These are phyloP conservation scores for Nicotiana paniculata DNA, from an alignment of 257 asterid species.

Conservation along the genomic window DNA sequence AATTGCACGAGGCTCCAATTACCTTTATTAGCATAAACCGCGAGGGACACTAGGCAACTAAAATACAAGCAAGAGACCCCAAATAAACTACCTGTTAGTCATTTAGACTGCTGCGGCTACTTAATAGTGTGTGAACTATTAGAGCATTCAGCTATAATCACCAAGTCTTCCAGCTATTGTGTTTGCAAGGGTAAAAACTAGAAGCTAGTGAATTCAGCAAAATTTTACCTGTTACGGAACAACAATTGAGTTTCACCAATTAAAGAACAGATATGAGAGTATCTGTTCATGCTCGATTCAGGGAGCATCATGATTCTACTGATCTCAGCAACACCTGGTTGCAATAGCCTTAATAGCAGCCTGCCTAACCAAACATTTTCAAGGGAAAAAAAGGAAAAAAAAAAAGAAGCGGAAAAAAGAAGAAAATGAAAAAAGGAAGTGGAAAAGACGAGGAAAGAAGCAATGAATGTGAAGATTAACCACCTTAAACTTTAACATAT, in stretches of 20 bases:
- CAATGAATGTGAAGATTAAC: constrained; percentile 23
- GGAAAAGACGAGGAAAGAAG: not conserved
- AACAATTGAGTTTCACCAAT: constrained; percentile 43
- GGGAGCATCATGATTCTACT: constrained; percentile 26
- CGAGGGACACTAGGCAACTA: not conserved
- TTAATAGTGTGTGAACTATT: not conserved
- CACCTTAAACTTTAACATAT: constrained; percentile 16
- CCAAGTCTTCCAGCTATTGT: not conserved
- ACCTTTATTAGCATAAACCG: not conserved
- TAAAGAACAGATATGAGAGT: constrained; percentile 15
- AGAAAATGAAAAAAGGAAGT: not conserved
- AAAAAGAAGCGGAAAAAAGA: not conserved
- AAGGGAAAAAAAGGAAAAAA: constrained; percentile 12
- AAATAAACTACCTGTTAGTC: not conserved
- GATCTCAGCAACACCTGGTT: constrained; percentile 51
- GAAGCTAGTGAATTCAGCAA: constrained; percentile 20
- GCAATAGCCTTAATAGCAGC: constrained; percentile 47
- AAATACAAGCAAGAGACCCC: not conserved
- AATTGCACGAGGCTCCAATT: not conserved
- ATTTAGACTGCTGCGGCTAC: not conserved
- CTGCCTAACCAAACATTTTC: constrained; percentile 54
- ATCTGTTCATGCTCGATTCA: constrained; percentile 17
- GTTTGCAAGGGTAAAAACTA: not conserved
- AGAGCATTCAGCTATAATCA: not conserved
- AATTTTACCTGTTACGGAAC: constrained; percentile 51